Evolutionary conservation across 371 early-diverging fungal species (phyloP), one percentile per base, ranked within the genome.

Genomic region (Saksenaea vasiformis): DNA sequence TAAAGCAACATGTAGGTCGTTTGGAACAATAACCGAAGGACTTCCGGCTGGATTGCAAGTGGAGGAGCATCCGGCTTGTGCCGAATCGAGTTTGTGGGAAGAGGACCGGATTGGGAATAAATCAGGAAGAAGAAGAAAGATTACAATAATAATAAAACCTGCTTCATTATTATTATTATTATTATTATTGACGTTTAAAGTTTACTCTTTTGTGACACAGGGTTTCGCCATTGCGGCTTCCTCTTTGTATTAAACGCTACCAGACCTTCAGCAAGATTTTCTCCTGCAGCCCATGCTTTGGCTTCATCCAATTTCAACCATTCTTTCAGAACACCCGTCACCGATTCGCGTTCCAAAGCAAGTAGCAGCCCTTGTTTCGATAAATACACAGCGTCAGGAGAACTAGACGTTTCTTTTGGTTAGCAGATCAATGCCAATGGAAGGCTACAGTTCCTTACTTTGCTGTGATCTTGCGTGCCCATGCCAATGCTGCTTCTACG

Each of bases 371-470:
- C 81, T 51, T 73, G 73, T 28, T 80, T 80, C 28, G 81, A 76
- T 9, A 78, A 65, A 14, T 74, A 70, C 10, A 80, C 78, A 17
- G 81, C 78, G 62, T 80, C 81, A 24, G 81, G 81, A 4, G 78
- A 76, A 51, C 79, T 79, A 56, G 10, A 27, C 24, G 58, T 41
- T 15, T 11, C 14, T 38, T 15, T 28, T 10, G 38, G 37, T 38
- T 13, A 54, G 35, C 27, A n/a, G n/a, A n/a, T n/a, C n/a, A n/a
- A n/a, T 1, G 0, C 53, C 44, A 14, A 27, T 39, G 54, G 1
- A 61, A 38, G 27, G 17, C 11, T 22, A 15, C 2, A 1, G 51
- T 1, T 14, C 34, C 64, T 69, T 77, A 77, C 78, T 74, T 76
- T 51, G 77, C 71, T 13, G 67, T 69, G 35, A 79, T 77, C 56